Conservation (phyloP, 441 rosid genomes). For the Francoa sonchifolia region DNA sequence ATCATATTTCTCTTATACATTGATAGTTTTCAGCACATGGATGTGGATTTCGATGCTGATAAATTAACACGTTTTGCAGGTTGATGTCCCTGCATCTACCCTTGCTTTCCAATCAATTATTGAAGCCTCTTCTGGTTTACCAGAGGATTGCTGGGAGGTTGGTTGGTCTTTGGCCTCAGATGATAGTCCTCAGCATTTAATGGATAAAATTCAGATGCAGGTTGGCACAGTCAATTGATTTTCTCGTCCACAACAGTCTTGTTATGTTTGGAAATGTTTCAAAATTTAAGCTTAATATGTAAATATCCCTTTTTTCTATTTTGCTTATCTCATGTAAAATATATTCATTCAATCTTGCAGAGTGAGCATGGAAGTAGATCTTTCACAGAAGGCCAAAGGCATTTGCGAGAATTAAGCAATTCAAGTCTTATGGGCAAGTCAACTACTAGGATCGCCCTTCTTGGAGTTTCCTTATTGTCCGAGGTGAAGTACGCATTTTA, state of each 20-base stretch:
- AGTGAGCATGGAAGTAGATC: slow-evolving; percentile 22
- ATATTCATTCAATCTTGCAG: slow-evolving; percentile 21
- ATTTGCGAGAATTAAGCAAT: slow-evolving; percentile 22
- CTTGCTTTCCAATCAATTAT: slow-evolving; percentile 58
- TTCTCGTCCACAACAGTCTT: too few species aligned
- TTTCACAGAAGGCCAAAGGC: slow-evolving; percentile 25
- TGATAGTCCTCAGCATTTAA: slow-evolving; percentile 25
- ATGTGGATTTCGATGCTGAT: slow-evolving; percentile 11
- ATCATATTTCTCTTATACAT: too few species aligned
- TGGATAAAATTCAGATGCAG: slow-evolving; percentile 24
- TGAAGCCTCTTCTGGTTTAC: slow-evolving; percentile 55
- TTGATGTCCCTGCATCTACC: slow-evolving; percentile 69
- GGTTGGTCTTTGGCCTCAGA: slow-evolving; percentile 86
- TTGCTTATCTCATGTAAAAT: background rate
- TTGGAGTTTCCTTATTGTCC: slow-evolving; percentile 41
- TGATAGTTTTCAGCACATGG: background rate
- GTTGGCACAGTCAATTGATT: too few species aligned
- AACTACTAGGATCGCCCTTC: slow-evolving; percentile 66
- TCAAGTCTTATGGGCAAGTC: slow-evolving; percentile 41
- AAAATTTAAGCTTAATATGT: background rate
- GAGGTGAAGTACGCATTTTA: slow-evolving; percentile 29
- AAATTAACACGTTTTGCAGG: slow-evolving; percentile 33
- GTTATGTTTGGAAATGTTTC: too few species aligned
- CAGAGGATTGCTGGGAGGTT: slow-evolving; percentile 72
- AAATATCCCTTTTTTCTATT: background rate